Conservation (phyloP, 2,329 filamentous ascomycete genomes). For the Exutisphaerella laricina region DNA sequence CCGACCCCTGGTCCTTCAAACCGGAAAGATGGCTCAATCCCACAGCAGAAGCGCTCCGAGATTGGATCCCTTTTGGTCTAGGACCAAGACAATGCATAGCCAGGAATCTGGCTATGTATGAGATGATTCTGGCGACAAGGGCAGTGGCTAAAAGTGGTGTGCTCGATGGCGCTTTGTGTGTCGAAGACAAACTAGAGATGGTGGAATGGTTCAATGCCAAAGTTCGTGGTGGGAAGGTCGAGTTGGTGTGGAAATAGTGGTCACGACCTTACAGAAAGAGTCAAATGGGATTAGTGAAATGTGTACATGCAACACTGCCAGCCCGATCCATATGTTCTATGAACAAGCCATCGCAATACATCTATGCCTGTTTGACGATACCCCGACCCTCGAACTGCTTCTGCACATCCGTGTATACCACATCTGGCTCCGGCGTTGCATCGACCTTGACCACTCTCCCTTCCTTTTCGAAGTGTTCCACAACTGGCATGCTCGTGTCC, state of each 20-base stretch:
- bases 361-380: slow-evolving; percentile 18
- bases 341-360: no score
- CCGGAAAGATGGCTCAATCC: slow-evolving; percentile 47
- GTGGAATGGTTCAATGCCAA: slow-evolving; percentile 53
- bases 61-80: slow-evolving; percentile 47
- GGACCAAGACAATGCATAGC: slow-evolving; percentile 48
- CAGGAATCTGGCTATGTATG: slow-evolving; percentile 43
- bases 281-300: no score
- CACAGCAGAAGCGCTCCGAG: slow-evolving; percentile 37
- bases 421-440: slow-evolving; percentile 62
- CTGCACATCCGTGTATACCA: slow-evolving; percentile 55
- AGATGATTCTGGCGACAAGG: slow-evolving; percentile 41
- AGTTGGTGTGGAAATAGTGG: slow-evolving; percentile 29
- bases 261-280: no score
- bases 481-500: slow-evolving; percentile 96
- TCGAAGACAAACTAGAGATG: slow-evolving; percentile 44
- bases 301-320: no score
- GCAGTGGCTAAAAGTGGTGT: slow-evolving; percentile 41
- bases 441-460: slow-evolving; percentile 74
- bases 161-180: slow-evolving; percentile 40
- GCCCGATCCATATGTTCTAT: no score
- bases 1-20: slow-evolving; percentile 39
- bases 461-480: slow-evolving; percentile 73
- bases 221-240: slow-evolving; percentile 47
- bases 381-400: slow-evolving; percentile 44